Evolutionary conservation across 2,329 filamentous ascomycete species (phyloP), one percentile per base, ranked within the genome.

Genomic region (Diaporthe sp.): DNA sequence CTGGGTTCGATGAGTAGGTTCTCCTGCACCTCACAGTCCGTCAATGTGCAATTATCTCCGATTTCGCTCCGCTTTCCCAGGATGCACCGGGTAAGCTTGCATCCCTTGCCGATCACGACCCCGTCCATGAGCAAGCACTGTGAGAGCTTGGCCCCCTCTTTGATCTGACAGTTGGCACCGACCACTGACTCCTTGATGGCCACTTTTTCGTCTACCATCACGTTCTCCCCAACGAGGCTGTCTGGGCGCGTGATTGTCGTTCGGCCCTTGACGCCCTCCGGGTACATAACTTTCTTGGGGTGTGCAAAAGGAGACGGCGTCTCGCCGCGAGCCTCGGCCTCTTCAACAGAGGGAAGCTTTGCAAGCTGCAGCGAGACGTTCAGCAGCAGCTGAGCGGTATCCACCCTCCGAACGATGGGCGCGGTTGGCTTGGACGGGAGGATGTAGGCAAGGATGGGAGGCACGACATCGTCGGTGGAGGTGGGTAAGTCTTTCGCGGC

Each of bases 121-220:
- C 95, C 95, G 76, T 98, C 96, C 95, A 98, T 98, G 28, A 98
- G 86, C 65, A 98, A 85, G 84, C 96, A 98, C 78, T 96, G 91
- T n/a, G 92, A 92, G 60, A 99, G 85, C 78, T 96, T 94, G 42
- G 94, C 95, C n/a, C 95, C 95, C 79, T 93, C 92, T 77, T 93
- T 92, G 78, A 99, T 96, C 80, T 94, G 93, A 83, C 95, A 98
- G 80, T 95, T 95, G 6, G 94, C 92, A 3, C 97, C 97, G 55
- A 99, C 91, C 42, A 98, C 95, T 51, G 90, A 94, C 84, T 98
- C 95, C 84, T 98, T 98, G 85, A 99, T 94, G n/a, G 95, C 94
- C 34, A 92, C 93, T 83, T 96, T 96, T 80, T 96, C 94, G 81
- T 96, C 94, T 0, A 98, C 92, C 1, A 92, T 95, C 55, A 97